A percentile compares a stretch with the other conserved stretches of the same genome.
These are phyloP conservation scores for Penicillium decumbens DNA, from an alignment of 2,329 filamentous ascomycete genomes.

Conservation along the genomic window DNA sequence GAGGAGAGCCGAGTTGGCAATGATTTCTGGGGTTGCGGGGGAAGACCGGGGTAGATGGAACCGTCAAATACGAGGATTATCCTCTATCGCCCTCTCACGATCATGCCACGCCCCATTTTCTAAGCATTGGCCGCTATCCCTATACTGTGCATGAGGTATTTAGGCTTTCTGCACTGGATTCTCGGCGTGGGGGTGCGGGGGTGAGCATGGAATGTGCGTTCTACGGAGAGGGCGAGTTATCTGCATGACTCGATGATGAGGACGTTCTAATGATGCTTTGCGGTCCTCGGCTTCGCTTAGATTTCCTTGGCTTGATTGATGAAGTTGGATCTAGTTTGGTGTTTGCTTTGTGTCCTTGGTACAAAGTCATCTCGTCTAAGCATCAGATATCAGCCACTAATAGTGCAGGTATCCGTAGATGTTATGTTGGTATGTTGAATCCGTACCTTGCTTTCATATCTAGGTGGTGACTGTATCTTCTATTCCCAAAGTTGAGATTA, in stretches of 20 bases:
- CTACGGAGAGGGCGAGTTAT: not conserved
- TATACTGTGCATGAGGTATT: not conserved
- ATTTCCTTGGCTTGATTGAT: not conserved
- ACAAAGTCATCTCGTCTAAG: not conserved
- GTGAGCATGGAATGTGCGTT: not conserved
- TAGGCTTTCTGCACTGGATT: not conserved
- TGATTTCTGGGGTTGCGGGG: conserved; percentile 20
- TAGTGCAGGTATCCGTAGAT: no score
- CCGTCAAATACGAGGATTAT: conserved; percentile 12
- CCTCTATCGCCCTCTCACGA: not conserved
- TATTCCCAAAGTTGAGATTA: no score
- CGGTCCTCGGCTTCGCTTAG: not conserved
- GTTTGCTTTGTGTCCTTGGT: not conserved
- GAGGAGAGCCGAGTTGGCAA: conserved; percentile 25
- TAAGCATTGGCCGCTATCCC: not conserved
- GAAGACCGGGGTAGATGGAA: conserved; percentile 1
- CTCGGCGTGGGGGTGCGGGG: not conserved
- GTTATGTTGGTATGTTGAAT: not conserved
- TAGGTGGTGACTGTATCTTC: not conserved
- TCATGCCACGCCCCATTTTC: not conserved
- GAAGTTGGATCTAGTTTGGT: not conserved
- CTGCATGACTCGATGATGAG: not conserved
- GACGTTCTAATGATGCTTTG: not conserved
- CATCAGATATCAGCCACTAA: not conserved
- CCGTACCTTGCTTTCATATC: not conserved